A percentile compares a stretch with the other conserved stretches of the same genome.
Evolutionary conservation across 2,329 filamentous ascomycete species (phyloP).

Genomic region (Xylariaceae sp.): DNA sequence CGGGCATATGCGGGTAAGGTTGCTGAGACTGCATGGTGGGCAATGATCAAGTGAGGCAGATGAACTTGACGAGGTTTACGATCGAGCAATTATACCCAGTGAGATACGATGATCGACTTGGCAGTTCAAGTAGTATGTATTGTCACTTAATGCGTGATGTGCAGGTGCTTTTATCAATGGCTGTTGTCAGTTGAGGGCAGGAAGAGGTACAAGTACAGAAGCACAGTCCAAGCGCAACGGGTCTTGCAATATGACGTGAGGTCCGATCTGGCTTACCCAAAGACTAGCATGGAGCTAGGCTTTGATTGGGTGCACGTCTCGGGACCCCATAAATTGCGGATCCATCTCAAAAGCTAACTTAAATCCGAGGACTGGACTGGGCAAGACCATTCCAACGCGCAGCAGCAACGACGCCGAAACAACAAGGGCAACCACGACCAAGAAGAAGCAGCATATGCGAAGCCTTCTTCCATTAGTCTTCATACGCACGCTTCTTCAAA

Average conservation of each 20-base stretch:
- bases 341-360: not conserved
- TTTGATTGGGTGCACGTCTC: not conserved
- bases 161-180: too few species aligned
- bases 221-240: not conserved
- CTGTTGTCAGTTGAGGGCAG: too few species aligned
- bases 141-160: too few species aligned
- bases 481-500: not conserved
- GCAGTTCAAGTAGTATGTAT: not conserved
- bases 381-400: not conserved
- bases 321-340: not conserved
- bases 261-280: not conserved
- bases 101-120: not conserved
- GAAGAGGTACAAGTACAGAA: not conserved
- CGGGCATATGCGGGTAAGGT: conserved; percentile 18
- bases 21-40: conserved; percentile 21
- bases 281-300: not conserved
- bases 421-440: not conserved
- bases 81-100: not conserved
- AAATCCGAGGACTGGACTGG: not conserved
- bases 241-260: not conserved
- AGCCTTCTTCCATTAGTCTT: not conserved
- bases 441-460: not conserved
- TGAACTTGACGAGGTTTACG: not conserved
- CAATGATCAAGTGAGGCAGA: not conserved
- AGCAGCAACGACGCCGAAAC: not conserved